Conservation (phyloP, 2,329 filamentous ascomycete genomes). For the Lachnellula arida region DNA sequence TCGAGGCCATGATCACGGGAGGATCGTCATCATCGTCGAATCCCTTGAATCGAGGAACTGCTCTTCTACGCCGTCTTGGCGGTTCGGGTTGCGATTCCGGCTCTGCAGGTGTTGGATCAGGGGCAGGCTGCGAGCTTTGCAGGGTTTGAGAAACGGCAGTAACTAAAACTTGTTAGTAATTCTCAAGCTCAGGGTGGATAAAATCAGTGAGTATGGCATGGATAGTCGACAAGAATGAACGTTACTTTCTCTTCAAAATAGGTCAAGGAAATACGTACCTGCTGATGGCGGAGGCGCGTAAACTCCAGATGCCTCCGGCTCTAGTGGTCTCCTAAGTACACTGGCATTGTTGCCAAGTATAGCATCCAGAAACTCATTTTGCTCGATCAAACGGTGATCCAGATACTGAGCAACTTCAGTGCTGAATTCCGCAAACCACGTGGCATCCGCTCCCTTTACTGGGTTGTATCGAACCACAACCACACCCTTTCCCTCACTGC, state of each 20-base stretch:
- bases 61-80: constrained; percentile 32
- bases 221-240: background rate
- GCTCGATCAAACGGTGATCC: constrained; percentile 78
- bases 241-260: background rate
- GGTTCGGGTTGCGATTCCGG: constrained; percentile 16
- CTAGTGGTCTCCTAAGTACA: constrained; percentile 63
- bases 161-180: constrained; percentile 2
- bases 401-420: constrained; percentile 65
- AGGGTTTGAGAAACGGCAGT: constrained; percentile 10
- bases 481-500: constrained; percentile 63
- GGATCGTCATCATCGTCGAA: constrained; percentile 57
- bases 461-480: constrained; percentile 72
- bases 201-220: no score
- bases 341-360: constrained; percentile 78
- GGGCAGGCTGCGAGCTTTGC: constrained; percentile 9
- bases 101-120: background rate
- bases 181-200: no score
- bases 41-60: constrained; percentile 62
- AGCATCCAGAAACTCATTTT: constrained; percentile 87
- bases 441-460: constrained; percentile 48
- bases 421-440: constrained; percentile 67
- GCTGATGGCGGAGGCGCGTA: constrained; percentile 26
- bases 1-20: constrained; percentile 24
- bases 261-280: constrained; percentile 17
- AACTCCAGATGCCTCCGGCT: constrained; percentile 40